Percentiles rank a stretch among this genome's conserved stretches.
phyloP scores from a whole-genome alignment of 495 filamentous ascomycete genomes.

The Penicillium paradoxum region DNA sequence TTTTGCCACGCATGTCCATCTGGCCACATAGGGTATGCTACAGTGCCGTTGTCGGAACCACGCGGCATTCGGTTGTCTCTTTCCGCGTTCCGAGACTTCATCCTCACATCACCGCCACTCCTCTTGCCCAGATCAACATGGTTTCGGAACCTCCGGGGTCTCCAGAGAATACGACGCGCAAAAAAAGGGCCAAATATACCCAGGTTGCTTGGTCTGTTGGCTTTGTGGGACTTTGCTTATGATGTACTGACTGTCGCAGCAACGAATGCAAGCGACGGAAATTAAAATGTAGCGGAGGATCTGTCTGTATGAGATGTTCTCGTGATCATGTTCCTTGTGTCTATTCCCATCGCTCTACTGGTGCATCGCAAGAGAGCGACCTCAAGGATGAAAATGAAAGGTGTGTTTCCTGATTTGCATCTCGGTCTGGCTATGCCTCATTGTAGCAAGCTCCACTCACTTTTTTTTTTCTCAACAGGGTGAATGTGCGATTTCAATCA shows the following conservation, averaged over 20 bases:
- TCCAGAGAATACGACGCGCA: conserved; percentile 3
- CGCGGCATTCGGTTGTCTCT: neutral
- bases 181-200: conserved; percentile 38
- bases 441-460: too few species aligned
- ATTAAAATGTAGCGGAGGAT: conserved; percentile 84
- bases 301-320: conserved; percentile 70
- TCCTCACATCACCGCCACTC: neutral
- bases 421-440: too few species aligned
- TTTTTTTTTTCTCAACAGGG: conserved; percentile 5
- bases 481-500: conserved; percentile 17
- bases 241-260: conserved; percentile 23
- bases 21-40: neutral
- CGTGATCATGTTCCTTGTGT: conserved; percentile 60
- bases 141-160: neutral
- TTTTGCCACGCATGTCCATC: neutral
- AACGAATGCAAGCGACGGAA: conserved; percentile 90
- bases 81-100: conserved; percentile 5
- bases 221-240: neutral
- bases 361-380: conserved; percentile 7
- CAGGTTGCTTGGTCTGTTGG: conserved; percentile 34
- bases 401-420: conserved; percentile 10
- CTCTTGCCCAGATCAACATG: neutral
- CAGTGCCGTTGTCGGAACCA: neutral
- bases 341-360: conserved; percentile 41
- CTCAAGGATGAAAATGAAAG: conserved; percentile 22